A percentile compares a stretch with the other conserved stretches of the same genome.
Conservation (phyloP, 2,329 filamentous ascomycete genomes). For the Sporothrix variecibatus region DNA sequence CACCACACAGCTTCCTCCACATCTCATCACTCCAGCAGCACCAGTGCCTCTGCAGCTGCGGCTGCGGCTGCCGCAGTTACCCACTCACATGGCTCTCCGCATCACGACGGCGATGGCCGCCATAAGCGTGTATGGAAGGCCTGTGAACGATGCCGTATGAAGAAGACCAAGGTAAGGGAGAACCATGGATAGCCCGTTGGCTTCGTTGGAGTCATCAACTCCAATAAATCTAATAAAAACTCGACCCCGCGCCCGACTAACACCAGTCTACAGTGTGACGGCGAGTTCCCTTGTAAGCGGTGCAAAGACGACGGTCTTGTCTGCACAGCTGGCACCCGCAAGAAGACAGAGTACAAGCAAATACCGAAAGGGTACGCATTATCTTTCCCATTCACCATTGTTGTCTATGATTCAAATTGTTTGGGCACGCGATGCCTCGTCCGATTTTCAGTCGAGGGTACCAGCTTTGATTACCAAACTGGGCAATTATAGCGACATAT, state of each 20-base stretch:
- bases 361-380: slow-evolving; percentile 58
- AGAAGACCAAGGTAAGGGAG: slow-evolving; percentile 64
- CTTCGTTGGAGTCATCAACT: neutral
- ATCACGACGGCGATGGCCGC: slow-evolving; percentile 52
- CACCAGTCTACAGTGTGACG: slow-evolving; percentile 54
- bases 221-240: neutral
- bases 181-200: neutral
- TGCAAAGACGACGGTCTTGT: slow-evolving; percentile 67
- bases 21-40: neutral
- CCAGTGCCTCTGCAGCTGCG: neutral
- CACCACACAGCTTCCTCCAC: slow-evolving; percentile 30
- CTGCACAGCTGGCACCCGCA: slow-evolving; percentile 63
- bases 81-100: slow-evolving; percentile 38
- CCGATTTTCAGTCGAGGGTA: neutral
- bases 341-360: slow-evolving; percentile 71
- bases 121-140: slow-evolving; percentile 69
- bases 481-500: neutral
- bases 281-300: slow-evolving; percentile 66
- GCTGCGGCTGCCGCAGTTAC: slow-evolving; percentile 29
- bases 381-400: neutral
- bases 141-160: slow-evolving; percentile 67
- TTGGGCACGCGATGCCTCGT: neutral
- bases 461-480: neutral
- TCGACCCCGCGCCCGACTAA: slow-evolving; percentile 23
- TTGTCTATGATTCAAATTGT: neutral